phyloP scores from a whole-genome alignment of 208 protist genomes.

The Strigomonas culicis region DNA sequence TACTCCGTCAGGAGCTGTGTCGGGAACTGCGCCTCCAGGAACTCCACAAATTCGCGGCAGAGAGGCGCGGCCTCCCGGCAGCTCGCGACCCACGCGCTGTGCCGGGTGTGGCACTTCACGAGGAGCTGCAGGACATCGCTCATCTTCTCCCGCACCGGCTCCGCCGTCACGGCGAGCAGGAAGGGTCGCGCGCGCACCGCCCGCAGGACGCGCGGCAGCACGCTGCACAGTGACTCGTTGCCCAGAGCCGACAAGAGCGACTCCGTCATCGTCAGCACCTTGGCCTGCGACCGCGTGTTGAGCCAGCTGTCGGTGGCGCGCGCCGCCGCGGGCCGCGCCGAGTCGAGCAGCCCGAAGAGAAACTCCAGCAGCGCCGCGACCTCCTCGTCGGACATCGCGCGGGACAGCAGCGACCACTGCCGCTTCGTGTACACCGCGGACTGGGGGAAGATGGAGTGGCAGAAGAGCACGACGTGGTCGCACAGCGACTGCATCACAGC shows the following conservation, averaged over 20 bases:
- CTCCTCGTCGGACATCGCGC: constrained; percentile 11
- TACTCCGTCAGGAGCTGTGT: background rate
- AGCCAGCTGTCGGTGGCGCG: background rate
- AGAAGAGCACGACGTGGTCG: background rate
- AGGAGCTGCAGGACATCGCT: background rate
- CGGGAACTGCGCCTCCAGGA: background rate
- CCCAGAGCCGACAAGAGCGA: background rate
- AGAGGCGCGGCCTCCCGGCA: background rate
- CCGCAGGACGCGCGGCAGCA: background rate
- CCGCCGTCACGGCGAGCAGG: background rate
- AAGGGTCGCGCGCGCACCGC: background rate
- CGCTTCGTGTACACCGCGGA: constrained; percentile 6
- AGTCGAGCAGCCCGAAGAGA: constrained; percentile 4
- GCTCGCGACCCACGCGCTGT: background rate
- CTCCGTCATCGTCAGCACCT: background rate
- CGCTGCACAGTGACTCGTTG: background rate
- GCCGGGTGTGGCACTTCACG: background rate
- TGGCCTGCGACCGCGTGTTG: background rate
- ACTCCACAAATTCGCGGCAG: background rate
- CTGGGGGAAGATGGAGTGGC: background rate
- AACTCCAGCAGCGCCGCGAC: constrained; percentile 12
- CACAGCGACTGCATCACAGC: background rate
- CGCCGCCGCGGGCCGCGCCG: constrained; percentile 10
- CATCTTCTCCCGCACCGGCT: background rate
- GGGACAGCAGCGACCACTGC: constrained; percentile 7